A percentile compares a stretch with the other conserved stretches of the same genome.
Evolutionary conservation across 2,329 filamentous ascomycete genomes (phyloP).

Genomic region (Ciborinia camelliae): DNA sequence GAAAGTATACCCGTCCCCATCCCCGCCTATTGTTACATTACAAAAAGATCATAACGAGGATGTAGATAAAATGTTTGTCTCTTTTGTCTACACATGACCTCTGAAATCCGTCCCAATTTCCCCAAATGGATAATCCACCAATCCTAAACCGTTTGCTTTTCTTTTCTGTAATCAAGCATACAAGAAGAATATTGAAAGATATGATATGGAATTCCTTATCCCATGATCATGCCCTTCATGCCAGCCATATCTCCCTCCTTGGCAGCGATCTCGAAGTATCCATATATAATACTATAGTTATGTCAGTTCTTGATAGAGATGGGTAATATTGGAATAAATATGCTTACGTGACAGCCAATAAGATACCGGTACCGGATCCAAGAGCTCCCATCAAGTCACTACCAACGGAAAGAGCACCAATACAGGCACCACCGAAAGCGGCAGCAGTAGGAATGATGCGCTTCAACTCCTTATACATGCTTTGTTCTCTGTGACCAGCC

Average conservation of each 20-base stretch:
- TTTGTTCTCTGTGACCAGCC: conserved; percentile 98
- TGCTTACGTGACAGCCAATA: conserved; percentile 96
- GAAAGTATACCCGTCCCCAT: conserved; percentile 1
- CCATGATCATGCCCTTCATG: conserved; percentile 71
- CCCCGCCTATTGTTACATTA: conserved; percentile 15
- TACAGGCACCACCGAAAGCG: conserved; percentile 97
- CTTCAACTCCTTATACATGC: conserved; percentile 99
- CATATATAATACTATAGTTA: conserved; percentile 82
- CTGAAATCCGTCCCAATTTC: conserved; percentile 1
- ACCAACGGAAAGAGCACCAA: conserved; percentile 92
- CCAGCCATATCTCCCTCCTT: conserved; percentile 95
- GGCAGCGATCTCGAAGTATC: conserved; percentile 98
- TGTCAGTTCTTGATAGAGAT: conserved; percentile 39
- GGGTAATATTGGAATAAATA: conserved; percentile 1
- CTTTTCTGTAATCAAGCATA: conserved; percentile 21
- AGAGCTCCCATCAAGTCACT: conserved; percentile 95
- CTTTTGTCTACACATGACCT: conserved; percentile 3
- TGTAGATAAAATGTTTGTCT: conserved; percentile 15
- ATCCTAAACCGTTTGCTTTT: conserved; percentile 14
- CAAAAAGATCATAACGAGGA: conserved; percentile 7
- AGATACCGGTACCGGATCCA: conserved; percentile 94
- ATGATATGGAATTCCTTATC: conserved; percentile 43
- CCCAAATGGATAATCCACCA: conserved; percentile 5
- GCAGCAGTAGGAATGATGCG: conserved; percentile 97
- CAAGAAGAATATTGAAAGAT: conserved; percentile 31